phyloP scores from a whole-genome alignment of 2,329 filamentous ascomycete genomes.

The Didymella glomerata region DNA sequence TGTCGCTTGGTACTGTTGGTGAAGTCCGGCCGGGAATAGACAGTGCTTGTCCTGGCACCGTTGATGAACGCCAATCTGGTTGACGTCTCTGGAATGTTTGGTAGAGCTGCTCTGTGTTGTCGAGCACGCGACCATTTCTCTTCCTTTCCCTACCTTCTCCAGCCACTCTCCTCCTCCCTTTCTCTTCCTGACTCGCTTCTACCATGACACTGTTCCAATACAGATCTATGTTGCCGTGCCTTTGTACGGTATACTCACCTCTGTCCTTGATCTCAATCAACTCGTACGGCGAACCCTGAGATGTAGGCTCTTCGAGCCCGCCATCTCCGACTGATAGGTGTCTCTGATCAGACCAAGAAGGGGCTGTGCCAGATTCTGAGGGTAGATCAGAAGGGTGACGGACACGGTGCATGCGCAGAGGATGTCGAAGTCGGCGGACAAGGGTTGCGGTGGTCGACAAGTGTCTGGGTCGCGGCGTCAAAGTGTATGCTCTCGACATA shows the following conservation, averaged over 20 bases:
- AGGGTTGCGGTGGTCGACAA: slow-evolving; percentile 23
- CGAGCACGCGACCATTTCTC: not conserved
- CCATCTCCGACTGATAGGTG: slow-evolving; percentile 7
- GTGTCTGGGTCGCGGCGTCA: slow-evolving; percentile 1
- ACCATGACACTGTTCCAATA: slow-evolving; percentile 35
- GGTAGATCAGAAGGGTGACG: not conserved
- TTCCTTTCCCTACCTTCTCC: not conserved
- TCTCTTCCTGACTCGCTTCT: slow-evolving; percentile 21
- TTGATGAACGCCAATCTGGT: not conserved
- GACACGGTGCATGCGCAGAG: slow-evolving; percentile 18
- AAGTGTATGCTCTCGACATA: slow-evolving; percentile 3
- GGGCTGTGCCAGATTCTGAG: slow-evolving; percentile 1
- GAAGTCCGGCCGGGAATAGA: not conserved
- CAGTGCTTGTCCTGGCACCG: not conserved
- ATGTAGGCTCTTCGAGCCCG: slow-evolving; percentile 15
- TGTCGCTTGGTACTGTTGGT: too few relatives aligned
- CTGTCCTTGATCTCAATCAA: slow-evolving; percentile 26
- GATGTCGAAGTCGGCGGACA: slow-evolving; percentile 23
- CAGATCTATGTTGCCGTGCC: slow-evolving; percentile 25
- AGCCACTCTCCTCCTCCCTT: not conserved
- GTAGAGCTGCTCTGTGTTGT: not conserved
- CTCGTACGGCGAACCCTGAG: not conserved
- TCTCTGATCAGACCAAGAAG: slow-evolving; percentile 1
- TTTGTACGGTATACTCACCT: slow-evolving; percentile 23
- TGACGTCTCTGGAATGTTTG: not conserved